A percentile compares a stretch with the other conserved stretches of the same genome.
Conservation (phyloP, 2,329 filamentous ascomycete species). For the Penicillium verrucosum region DNA sequence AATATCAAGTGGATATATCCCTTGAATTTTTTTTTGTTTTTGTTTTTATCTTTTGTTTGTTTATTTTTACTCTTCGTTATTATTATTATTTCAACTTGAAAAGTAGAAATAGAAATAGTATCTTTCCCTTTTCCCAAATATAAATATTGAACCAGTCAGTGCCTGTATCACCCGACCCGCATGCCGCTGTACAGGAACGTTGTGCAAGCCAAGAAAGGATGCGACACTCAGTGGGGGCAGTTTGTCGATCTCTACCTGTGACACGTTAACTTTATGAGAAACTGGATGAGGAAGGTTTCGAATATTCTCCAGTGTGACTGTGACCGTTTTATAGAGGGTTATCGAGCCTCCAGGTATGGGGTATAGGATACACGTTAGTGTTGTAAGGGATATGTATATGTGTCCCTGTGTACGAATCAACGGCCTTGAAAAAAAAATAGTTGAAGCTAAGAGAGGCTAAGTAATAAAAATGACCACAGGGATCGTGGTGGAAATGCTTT, state of each 20-base stretch:
- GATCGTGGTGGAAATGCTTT: slow-evolving; percentile 12
- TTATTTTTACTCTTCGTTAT: no score
- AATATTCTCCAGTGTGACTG: neutral
- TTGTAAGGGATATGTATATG: no score
- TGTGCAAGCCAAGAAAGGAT: slow-evolving; percentile 16
- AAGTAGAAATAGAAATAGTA: neutral
- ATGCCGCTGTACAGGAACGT: slow-evolving; percentile 16
- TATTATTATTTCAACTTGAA: neutral
- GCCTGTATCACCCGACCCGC: slow-evolving; percentile 24
- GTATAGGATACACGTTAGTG: neutral
- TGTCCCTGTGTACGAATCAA: neutral
- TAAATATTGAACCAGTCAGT: neutral
- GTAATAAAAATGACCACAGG: neutral
- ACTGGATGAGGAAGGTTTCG: neutral
- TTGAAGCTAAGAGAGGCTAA: neutral
- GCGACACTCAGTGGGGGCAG: slow-evolving; percentile 12
- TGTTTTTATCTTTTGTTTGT: neutral
- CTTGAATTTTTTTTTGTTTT: neutral
- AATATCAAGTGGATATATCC: slow-evolving; percentile 17
- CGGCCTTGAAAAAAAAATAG: neutral
- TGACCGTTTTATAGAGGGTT: no score
- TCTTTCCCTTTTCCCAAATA: neutral
- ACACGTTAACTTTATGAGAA: neutral
- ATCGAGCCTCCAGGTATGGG: neutral
- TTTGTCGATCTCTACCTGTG: slow-evolving; percentile 19